Percentiles rank a stretch among this genome's conserved stretches.
Evolutionary conservation across 805 yeast genomes (phyloP).

Genomic region (Myxozyma melibiosi): DNA sequence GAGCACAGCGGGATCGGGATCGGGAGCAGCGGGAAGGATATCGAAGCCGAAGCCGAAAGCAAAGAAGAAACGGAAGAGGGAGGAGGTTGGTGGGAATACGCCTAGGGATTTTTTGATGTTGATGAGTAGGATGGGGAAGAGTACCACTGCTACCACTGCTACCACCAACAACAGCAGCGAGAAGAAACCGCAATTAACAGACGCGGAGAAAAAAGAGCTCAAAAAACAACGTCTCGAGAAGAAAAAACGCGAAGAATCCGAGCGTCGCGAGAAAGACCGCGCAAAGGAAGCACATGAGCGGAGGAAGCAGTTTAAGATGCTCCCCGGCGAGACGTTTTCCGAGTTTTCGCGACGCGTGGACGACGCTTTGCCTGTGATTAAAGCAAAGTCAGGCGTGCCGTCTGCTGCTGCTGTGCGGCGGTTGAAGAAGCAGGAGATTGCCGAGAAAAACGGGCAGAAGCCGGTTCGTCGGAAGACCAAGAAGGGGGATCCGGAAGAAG

Average conservation of each 20-base stretch:
- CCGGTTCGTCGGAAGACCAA: constrained; percentile 30
- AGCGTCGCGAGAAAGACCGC: constrained; percentile 11
- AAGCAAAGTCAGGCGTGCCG: constrained; percentile 42
- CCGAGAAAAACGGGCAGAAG: constrained; percentile 29
- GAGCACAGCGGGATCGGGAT: not conserved
- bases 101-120: constrained; percentile 42
- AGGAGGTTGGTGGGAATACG: constrained; percentile 40
- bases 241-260: constrained; percentile 14
- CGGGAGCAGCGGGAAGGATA: not conserved
- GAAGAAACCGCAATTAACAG: not conserved
- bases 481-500: constrained; percentile 33
- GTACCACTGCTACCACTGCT: not conserved
- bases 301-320: constrained; percentile 32
- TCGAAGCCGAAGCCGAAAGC: constrained; percentile 23
- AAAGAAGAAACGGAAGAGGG: constrained; percentile 23
- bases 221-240: constrained; percentile 6
- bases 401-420: constrained; percentile 36
- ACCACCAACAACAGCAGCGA: not conserved
- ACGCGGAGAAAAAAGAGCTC: not conserved
- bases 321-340: constrained; percentile 44
- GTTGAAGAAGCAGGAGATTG: constrained; percentile 34
- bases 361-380: constrained; percentile 46
- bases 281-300: constrained; percentile 7
- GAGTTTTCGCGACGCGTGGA: constrained; percentile 47
- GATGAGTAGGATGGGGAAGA: constrained; percentile 35